Conservation (phyloP, 176 grass and related monocot species). For the Oryza meyeriana region DNA sequence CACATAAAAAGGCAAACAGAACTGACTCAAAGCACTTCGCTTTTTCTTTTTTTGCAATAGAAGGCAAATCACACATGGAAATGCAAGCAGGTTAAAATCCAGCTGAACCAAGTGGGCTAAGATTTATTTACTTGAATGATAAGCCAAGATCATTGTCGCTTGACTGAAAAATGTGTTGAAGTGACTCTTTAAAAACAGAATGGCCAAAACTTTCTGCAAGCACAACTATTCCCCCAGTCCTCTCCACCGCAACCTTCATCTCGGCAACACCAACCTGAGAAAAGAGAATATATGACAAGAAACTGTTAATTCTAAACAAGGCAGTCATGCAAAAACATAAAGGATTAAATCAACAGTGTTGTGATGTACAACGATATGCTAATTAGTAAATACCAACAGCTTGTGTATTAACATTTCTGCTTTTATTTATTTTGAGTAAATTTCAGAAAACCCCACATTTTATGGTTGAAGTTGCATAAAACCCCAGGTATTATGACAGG, state of each 20-base stretch:
- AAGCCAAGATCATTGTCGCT: slow-evolving; percentile 77
- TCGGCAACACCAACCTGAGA: slow-evolving; percentile 83
- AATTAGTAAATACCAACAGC: neutral
- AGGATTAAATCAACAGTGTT: neutral
- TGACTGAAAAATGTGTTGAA: slow-evolving; percentile 75
- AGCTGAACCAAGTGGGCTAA: neutral
- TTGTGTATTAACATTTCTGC: neutral
- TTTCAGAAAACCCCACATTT: too few relatives aligned
- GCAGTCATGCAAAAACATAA: neutral
- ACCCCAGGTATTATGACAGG: too few relatives aligned
- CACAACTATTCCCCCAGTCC: slow-evolving; percentile 84
- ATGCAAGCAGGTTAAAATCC: neutral
- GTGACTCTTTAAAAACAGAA: slow-evolving; percentile 91
- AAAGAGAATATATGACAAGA: slow-evolving; percentile 29
- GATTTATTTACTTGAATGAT: slow-evolving; percentile 83
- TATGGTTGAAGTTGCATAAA: too few relatives aligned
- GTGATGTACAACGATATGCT: neutral
- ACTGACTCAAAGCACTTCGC: neutral
- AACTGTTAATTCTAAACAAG: slow-evolving; percentile 23
- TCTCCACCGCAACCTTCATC: slow-evolving; percentile 96
- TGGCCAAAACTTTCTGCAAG: slow-evolving; percentile 97
- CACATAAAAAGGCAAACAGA: neutral
- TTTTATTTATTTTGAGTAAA: neutral
- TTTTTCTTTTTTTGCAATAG: neutral
- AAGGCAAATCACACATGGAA: neutral